Evolutionary conservation across 2,329 filamentous ascomycete genomes (phyloP), one percentile per base, ranked within the genome.

Genomic region (Epichloe amarillans): DNA sequence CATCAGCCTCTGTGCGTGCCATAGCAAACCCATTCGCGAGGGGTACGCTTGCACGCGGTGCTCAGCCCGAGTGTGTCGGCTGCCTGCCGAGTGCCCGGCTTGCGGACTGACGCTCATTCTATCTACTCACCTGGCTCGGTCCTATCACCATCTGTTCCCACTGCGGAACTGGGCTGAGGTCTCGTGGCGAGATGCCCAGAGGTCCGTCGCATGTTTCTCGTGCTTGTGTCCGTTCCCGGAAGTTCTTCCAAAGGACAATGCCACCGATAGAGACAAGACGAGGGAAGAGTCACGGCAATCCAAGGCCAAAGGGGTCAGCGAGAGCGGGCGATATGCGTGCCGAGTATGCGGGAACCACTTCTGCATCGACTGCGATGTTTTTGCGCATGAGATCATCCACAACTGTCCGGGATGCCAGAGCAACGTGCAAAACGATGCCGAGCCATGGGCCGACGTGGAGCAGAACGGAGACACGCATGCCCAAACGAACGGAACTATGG

Each of bases 281-380:
- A 64, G 57, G 30, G 57, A 61, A n/a, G 56, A 57, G 4, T 46
- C 51, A 23, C 46, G 52, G n/a, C 60, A 58, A 38, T 56, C 60
- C 47, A 54, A 56, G 12, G 57, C 65, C 17, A 84, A 81, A 61
- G 83, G 84, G 1, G 83, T 90, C 42, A 91, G 86, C 64, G 88
- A 94, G 70, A 93, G 86, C 62, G 83, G 85, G 46, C 74, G 93
- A 48, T 98, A 98, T 64, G 87, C 86, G 53, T 98, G 93, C 65
- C 79, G 84, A 58, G 82, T 84, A n/a, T 98, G 93, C 66, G 69
- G 77, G 3, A 83, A 86, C 53, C 91, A 97, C 68, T 98, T 97
- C 64, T 98, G 93, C 72, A 94, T 98, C 57, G 93, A 98, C 65
- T 98, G 93, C 66, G 93, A 98, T 66, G 82, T 96, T 23, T 96